Evolutionary conservation across 2,329 filamentous ascomycete species (phyloP).

Genomic region (Apiospora pterosperma): DNA sequence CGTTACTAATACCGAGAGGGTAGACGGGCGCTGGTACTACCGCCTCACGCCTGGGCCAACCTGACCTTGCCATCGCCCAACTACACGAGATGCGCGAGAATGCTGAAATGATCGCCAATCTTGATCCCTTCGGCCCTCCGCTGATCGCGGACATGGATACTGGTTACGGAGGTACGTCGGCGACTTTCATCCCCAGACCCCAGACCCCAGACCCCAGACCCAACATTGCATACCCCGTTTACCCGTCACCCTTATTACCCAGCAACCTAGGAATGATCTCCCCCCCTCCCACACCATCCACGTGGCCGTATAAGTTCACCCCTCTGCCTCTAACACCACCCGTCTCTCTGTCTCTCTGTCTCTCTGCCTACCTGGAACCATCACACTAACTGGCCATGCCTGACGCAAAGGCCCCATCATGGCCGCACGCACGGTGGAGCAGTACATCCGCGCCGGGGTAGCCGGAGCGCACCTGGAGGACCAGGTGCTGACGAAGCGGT

Average conservation of each 20-base stretch:
- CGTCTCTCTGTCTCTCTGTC: not conserved
- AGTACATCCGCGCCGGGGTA: slow-evolving; percentile 53
- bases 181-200: not conserved
- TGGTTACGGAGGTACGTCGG: slow-evolving; percentile 45
- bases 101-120: slow-evolving; percentile 50
- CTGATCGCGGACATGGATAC: slow-evolving; percentile 53
- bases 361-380: too few relatives aligned
- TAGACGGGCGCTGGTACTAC: slow-evolving; percentile 49
- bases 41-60: slow-evolving; percentile 43
- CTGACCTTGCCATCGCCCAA: slow-evolving; percentile 47
- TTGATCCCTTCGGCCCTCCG: slow-evolving; percentile 41
- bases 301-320: not conserved
- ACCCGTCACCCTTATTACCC: not conserved
- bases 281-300: not conserved
- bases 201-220: not conserved
- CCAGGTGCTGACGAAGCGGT: slow-evolving; percentile 56
- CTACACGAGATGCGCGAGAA: slow-evolving; percentile 50
- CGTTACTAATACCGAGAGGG: slow-evolving; percentile 14
- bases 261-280: not conserved
- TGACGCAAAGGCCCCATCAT: slow-evolving; percentile 30
- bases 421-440: slow-evolving; percentile 38
- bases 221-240: not conserved
- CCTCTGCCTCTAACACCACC: not conserved
- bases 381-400: not conserved
- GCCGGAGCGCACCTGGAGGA: slow-evolving; percentile 31